These are phyloP conservation scores for Priceomyces medius DNA, from an alignment of 805 yeast genomes.

Conservation along the genomic window DNA sequence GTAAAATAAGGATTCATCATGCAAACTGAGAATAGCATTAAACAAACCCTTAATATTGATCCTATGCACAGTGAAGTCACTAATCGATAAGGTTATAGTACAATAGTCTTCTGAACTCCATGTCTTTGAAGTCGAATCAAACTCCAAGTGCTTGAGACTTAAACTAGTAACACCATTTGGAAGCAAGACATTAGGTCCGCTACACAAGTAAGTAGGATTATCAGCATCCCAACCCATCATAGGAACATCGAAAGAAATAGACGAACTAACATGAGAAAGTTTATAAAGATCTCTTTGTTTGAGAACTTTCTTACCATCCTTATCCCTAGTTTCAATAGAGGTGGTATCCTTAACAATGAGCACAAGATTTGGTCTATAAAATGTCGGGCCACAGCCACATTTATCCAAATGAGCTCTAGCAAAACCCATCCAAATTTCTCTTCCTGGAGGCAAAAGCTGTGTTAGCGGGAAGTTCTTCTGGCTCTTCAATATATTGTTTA, in stretches of 20 bases:
- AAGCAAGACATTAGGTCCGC: constrained; percentile 28
- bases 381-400: constrained; percentile 41
- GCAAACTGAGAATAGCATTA: constrained; percentile 14
- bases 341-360: constrained; percentile 19
- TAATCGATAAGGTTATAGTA: constrained; percentile 35
- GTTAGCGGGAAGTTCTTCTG: constrained; percentile 14
- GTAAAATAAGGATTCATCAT: constrained; percentile 11
- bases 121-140: constrained; percentile 7
- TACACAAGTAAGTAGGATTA: constrained; percentile 25
- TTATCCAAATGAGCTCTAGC: constrained; percentile 37
- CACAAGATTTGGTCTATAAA: constrained; percentile 42
- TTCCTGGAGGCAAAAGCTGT: constrained; percentile 17
- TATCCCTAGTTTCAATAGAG: constrained; percentile 1
- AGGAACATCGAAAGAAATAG: constrained; percentile 28
- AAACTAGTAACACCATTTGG: constrained; percentile 36
- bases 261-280: constrained; percentile 30
- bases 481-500: constrained; percentile 15
- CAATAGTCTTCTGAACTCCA: constrained; percentile 22
- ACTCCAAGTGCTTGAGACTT: constrained; percentile 12
- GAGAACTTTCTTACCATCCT: neutral
- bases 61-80: constrained; percentile 36
- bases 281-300: constrained; percentile 18
- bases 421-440: constrained; percentile 40
- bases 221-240: constrained; percentile 26
- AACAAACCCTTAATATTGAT: constrained; percentile 35